Evolutionary conservation across 257 asterid species (phyloP), one percentile per base, ranked within the genome.

Genomic region (Nicotiana obtusifolia): DNA sequence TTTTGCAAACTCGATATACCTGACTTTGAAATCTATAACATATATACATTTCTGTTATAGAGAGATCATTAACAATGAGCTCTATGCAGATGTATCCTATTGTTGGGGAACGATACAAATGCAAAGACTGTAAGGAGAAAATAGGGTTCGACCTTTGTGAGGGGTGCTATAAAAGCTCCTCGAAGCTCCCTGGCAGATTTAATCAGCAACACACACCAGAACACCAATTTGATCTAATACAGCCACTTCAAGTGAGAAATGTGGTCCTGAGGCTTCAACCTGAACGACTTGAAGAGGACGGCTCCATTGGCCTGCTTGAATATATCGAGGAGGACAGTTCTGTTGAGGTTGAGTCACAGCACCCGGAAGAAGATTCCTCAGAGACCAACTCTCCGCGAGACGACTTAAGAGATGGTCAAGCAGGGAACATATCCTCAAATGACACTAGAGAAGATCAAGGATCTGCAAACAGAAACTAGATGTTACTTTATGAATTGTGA

Each of bases 81-180:
- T 80, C 20, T 83, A 0, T 83, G 82, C 90, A 91, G 97, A 90
- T 91, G 93, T 83, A 22, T 64, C 97, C 97, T 62, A 91, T 93
- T 30, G 57, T 89, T 69, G 96, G 97, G 67, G 81, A 82, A 31
- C 90, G 97, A 57, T 93, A 87, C 91, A 90, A 33, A 87, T 93
- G 97, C 90, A 85, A 86, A 86, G 94, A 93, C 83, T 93, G 97
- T 69, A 84, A 54, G 67, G 97, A 93, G 86, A 73, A 10, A 80
- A 86, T 90, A 54, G 97, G 97, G 2, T 93, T 93, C 26, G 96
- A 93, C 84, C 94, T 93, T 44, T 91, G 97, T 56, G 92, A 88
- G 77, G 67, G 77, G 5, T 93, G 97, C 87, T 79, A 91, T 28
- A 81, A 68, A 7, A 85, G 86, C 82, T 86, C 97, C 41, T 86